Evolutionary conservation across 768 basidiomycete species (phyloP), one percentile per base, ranked within the genome.

Genomic region (Suillus bovinus): DNA sequence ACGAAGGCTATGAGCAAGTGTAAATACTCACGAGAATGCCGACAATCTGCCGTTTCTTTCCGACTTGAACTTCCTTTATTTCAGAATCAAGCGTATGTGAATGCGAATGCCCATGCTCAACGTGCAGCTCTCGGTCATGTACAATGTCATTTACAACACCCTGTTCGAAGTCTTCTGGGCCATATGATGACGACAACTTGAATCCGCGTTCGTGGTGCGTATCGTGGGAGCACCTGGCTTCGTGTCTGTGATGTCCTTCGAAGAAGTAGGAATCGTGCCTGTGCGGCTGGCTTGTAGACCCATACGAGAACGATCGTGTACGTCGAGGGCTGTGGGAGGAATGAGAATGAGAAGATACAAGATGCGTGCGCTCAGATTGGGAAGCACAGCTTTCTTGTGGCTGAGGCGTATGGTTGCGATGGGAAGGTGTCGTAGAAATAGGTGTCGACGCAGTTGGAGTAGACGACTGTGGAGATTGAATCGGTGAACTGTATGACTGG

Each of bases 31-130:
- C 91, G 38, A 93, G 76, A 60, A 92, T 87, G 3, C 91, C 87
- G 55, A 94, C 82, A 47, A 94, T 77, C 68, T 91, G 90, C 61
- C 88, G 76, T 69, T 81, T 79, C 60, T 85, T 78, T 9, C 85
- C 85, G 10, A 87, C 69, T 46, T 63, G 73, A 0, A 74, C 70
- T 16, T 72, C 69, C 66, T 67, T 44, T 69, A 71, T 59, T 17
- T 66, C 52, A 55, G 31, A 24, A 27, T 58, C 63, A 8, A 63
- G 47, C n/a, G 17, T 46, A 6, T 67, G 66, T 17, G 64, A 14
- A 59, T 68, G 71, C 16, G 64, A 14, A 59, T 68, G 71, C 16
- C 24, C 36, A 52, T 22, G 27, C 52, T 64, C 53, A 3, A 20
- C 29, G 27, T 41, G 53, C 9, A 39, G 20, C 22, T 41, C 65